Evolutionary conservation across 805 yeast species (phyloP).

Genomic region (Zygosaccharomyces gambellarensis): DNA sequence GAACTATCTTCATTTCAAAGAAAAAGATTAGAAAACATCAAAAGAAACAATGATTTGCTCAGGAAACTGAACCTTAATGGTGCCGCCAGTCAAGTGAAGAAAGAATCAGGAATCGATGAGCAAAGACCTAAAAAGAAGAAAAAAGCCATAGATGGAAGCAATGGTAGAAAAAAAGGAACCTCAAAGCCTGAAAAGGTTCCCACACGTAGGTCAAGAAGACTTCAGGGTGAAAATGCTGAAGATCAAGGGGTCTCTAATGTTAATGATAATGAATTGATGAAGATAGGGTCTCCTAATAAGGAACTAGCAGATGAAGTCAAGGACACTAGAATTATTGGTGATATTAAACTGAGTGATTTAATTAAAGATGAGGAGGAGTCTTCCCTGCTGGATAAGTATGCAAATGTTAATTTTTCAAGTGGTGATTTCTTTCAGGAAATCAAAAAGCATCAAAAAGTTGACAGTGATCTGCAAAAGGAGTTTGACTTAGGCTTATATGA

Average conservation of each 20-base stretch:
- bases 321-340: slow-evolving; percentile 58
- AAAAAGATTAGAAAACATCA: slow-evolving; percentile 72
- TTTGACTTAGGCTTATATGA: slow-evolving; percentile 50
- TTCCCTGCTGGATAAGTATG: slow-evolving; percentile 28
- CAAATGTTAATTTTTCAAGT: slow-evolving; percentile 44
- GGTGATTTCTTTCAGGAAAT: slow-evolving; percentile 67
- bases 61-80: slow-evolving; percentile 63
- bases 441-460: slow-evolving; percentile 33
- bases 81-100: slow-evolving; percentile 48
- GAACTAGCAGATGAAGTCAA: slow-evolving; percentile 48
- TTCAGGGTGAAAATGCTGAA: slow-evolving; percentile 66
- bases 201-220: slow-evolving; percentile 68
- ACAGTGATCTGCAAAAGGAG: slow-evolving; percentile 42
- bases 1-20: slow-evolving; percentile 61
- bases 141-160: slow-evolving; percentile 15
- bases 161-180: slow-evolving; percentile 11
- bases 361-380: slow-evolving; percentile 40
- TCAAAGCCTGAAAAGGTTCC: slow-evolving; percentile 41
- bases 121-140: slow-evolving; percentile 24
- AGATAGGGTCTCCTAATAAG: slow-evolving; percentile 28
- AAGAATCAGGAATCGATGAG: slow-evolving; percentile 40
- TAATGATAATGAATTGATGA: slow-evolving; percentile 23
- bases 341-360: slow-evolving; percentile 57
- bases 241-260: slow-evolving; percentile 36
- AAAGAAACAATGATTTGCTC: slow-evolving; percentile 72